phyloP scores from a whole-genome alignment of 768 basidiomycete genomes.

The Vararia minispora region DNA sequence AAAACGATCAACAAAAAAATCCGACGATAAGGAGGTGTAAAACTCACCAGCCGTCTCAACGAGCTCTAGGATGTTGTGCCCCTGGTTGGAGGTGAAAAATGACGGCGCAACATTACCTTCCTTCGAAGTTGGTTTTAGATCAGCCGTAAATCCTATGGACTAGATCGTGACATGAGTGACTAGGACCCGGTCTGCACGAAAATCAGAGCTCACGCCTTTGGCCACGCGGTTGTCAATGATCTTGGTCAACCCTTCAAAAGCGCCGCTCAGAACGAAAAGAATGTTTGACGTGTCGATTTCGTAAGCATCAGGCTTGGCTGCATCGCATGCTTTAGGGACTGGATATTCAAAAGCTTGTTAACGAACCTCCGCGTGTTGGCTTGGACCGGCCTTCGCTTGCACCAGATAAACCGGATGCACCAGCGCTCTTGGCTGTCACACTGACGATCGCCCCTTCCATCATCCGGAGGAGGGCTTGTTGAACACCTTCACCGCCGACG shows the following conservation, averaged over 20 bases:
- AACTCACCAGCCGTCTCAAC: conserved; percentile 58
- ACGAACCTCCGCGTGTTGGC: conserved; percentile 25
- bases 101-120: too few relatives aligned
- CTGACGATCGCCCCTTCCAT: conserved; percentile 86
- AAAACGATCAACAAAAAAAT: conserved; percentile 13
- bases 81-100: conserved; percentile 72
- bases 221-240: conserved; percentile 70
- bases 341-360: not conserved
- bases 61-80: conserved; percentile 47
- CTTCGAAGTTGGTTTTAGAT: conserved; percentile 31
- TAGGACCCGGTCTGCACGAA: not conserved
- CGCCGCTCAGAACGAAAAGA: conserved; percentile 91
- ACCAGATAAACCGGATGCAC: conserved; percentile 34
- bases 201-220: conserved; percentile 59
- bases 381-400: conserved; percentile 36
- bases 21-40: not conserved
- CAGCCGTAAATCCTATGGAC: conserved; percentile 84
- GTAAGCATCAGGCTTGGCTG: conserved; percentile 56
- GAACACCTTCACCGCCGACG: conserved; percentile 93
- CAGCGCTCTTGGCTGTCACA: conserved; percentile 62
- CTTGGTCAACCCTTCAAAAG: conserved; percentile 85
- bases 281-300: conserved; percentile 85
- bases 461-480: conserved; percentile 86
- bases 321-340: not conserved
- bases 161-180: conserved; percentile 20